These are phyloP conservation scores for Russula abietina DNA, from an alignment of 768 basidiomycete genomes.

Conservation along the genomic window DNA sequence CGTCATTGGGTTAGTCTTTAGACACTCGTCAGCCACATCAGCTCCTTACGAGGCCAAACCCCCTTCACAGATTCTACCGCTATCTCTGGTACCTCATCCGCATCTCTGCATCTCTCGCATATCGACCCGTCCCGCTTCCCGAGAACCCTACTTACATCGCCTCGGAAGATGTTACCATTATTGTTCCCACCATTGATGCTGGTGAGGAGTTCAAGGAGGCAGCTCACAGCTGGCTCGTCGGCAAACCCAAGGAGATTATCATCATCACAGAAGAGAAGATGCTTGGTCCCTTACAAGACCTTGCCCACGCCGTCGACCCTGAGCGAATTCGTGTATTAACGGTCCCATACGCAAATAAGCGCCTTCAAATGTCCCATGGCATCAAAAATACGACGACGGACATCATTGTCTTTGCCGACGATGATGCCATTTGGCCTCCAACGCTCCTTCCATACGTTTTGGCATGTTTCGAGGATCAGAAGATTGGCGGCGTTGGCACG, in stretches of 20 bases:
- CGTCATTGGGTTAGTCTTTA: constrained; percentile 62
- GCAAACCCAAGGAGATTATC: constrained; percentile 80
- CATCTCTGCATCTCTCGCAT: constrained; percentile 67
- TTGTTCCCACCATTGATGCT: constrained; percentile 93
- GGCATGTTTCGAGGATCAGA: constrained; percentile 92
- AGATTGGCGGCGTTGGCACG: constrained; percentile 88
- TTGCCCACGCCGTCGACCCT: constrained; percentile 84
- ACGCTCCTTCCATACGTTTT: constrained; percentile 84
- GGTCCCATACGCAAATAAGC: constrained; percentile 90
- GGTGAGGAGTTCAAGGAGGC: constrained; percentile 95
- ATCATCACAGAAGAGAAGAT: constrained; percentile 84
- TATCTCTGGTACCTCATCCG: constrained; percentile 92
- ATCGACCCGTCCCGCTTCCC: constrained; percentile 85
- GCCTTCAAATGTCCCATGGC: constrained; percentile 89
- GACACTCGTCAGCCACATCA: background rate
- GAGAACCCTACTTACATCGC: constrained; percentile 88
- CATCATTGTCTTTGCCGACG: constrained; percentile 92
- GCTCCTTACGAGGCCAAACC: background rate
- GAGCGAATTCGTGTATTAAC: constrained; percentile 79
- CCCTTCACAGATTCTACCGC: constrained; percentile 67
- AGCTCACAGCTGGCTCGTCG: constrained; percentile 86
- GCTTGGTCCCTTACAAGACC: constrained; percentile 80
- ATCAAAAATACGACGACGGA: constrained; percentile 88
- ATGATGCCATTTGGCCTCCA: constrained; percentile 94
- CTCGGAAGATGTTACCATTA: constrained; percentile 90